Percentiles rank a stretch among this genome's conserved stretches.
These are phyloP conservation scores for Brassica cretica DNA, from an alignment of 345 rosid species.

Conservation along the genomic window DNA sequence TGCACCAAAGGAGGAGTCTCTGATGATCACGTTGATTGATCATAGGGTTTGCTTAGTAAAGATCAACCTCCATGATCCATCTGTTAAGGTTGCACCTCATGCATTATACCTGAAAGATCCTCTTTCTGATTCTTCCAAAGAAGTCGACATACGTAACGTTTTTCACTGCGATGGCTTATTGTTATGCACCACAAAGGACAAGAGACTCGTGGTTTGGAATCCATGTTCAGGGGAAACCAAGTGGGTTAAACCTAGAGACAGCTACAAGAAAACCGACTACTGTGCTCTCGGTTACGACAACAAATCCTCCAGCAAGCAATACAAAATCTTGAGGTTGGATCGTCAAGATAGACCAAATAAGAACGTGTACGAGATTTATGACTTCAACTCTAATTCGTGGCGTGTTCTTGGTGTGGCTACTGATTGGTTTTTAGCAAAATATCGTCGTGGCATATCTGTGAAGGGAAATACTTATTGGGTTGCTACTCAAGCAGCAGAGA, in stretches of 20 bases:
- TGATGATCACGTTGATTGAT: not conserved
- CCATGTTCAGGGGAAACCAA: constrained; percentile 8
- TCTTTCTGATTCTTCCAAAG: not conserved
- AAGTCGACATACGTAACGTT: not conserved
- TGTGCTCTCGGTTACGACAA: constrained; percentile 10
- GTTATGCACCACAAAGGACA: not conserved
- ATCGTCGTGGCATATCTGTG: not conserved
- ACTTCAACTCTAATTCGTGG: not conserved
- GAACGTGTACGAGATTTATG: not conserved
- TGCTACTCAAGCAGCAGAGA: not conserved
- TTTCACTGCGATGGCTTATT: constrained; percentile 3
- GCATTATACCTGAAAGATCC: not conserved
- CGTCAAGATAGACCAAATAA: not conserved
- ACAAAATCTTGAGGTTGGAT: not conserved
- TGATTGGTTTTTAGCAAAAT: not conserved
- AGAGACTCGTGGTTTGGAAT: constrained; percentile 4
- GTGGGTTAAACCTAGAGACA: not conserved
- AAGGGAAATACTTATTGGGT: constrained; percentile 1
- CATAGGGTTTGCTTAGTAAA: not conserved
- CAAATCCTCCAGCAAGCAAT: not conserved
- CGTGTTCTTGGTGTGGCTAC: not conserved
- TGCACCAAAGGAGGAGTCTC: constrained; percentile 1
- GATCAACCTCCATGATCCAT: not conserved
- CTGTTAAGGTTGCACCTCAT: not conserved
- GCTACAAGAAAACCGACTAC: not conserved